These are phyloP conservation scores for Recurvomyces mirabilis DNA, from an alignment of 495 filamentous ascomycete genomes.

Conservation along the genomic window DNA sequence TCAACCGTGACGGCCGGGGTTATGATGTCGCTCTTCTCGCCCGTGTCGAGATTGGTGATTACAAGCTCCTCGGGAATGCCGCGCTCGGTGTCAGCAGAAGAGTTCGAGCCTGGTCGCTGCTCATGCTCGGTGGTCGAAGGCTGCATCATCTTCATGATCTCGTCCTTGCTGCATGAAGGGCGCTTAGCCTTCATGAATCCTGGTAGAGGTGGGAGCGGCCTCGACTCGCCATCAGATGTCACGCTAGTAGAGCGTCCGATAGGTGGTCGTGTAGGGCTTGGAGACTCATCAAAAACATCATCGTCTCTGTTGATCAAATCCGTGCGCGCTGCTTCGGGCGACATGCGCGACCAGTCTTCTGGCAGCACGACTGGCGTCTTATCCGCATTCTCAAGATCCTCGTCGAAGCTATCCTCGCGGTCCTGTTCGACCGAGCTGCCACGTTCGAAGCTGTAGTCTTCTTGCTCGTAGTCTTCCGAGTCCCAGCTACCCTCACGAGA, in stretches of 20 bases:
- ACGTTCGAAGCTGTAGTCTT: constrained; percentile 59
- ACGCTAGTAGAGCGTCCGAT: constrained; percentile 24
- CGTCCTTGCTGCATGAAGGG: constrained; percentile 47
- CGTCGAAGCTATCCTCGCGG: constrained; percentile 85
- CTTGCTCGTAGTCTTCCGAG: constrained; percentile 55
- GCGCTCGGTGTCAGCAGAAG: constrained; percentile 56
- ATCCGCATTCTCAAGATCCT: constrained; percentile 83
- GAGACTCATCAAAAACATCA: constrained; percentile 52
- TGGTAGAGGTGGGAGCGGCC: constrained; percentile 31
- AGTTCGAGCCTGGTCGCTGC: constrained; percentile 40
- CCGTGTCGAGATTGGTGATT: constrained; percentile 21
- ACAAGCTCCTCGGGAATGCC: constrained; percentile 6
- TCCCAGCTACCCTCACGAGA: constrained; percentile 88
- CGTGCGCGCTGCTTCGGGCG: constrained; percentile 43
- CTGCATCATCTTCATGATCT: constrained; percentile 52
- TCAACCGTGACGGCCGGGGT: neutral
- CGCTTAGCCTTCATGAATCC: constrained; percentile 7
- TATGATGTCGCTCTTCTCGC: constrained; percentile 14
- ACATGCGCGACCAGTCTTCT: constrained; percentile 86
- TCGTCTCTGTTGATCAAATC: constrained; percentile 45
- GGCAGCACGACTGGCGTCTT: constrained; percentile 95
- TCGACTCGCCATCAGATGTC: constrained; percentile 25
- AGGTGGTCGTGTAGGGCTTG: constrained; percentile 39
- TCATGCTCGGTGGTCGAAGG: constrained; percentile 53
- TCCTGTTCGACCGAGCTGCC: constrained; percentile 46